Base-by-base conservation (phyloP, 345 rosid species). In the Eucalyptus brandiana region DNA sequence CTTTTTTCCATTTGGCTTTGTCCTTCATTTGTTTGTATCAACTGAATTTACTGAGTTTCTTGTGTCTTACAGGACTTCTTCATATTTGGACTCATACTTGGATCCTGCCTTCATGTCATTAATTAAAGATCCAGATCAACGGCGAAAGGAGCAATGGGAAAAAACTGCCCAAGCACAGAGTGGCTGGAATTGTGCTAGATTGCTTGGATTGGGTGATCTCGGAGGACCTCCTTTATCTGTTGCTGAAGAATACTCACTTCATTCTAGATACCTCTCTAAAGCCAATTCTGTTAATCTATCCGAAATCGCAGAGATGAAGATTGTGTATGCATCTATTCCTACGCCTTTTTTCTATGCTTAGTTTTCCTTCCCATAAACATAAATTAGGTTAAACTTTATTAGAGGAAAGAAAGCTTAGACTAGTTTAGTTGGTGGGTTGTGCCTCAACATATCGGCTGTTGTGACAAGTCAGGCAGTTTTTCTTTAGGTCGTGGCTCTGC, bases 101-200 rank as follows among this genome's bases (percentile, higher is more conserved):
- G 99, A 98, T 96, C 99, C 99, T 53, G 97, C 99, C 90, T 98
- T 98, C 94, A 98, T 98, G 99, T 97, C 99, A 50, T 91, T 97
- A 87, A 96, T 98, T 67, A 98, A 98, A 93, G 99, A 98, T 94
- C 99, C 99, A 80, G 99, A 98, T 93, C 93, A 96, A 93, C 95
- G 97, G 91, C 99, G 98, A 69, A 92, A 89, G 91, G 99, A 98
- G 89, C 99, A 97, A 92, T 98, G 99, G 99, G 99, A 98, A 93
- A 98, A 98, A 91, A 95, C 95, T 90, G 96, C 99, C 90, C 96
- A 95, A 91, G 96, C 98, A 86, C 97, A 93, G 88, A 92, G 95
- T 92, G 97, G 99, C 85, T 97, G 93, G 89, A 96, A 96, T 90
- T 98, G 96, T 93, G 99, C 97, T 92, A 98, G 96, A 91, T 54